These are phyloP conservation scores for Chaetomium cochliodes DNA, from an alignment of 495 filamentous ascomycete genomes.

Conservation along the genomic window DNA sequence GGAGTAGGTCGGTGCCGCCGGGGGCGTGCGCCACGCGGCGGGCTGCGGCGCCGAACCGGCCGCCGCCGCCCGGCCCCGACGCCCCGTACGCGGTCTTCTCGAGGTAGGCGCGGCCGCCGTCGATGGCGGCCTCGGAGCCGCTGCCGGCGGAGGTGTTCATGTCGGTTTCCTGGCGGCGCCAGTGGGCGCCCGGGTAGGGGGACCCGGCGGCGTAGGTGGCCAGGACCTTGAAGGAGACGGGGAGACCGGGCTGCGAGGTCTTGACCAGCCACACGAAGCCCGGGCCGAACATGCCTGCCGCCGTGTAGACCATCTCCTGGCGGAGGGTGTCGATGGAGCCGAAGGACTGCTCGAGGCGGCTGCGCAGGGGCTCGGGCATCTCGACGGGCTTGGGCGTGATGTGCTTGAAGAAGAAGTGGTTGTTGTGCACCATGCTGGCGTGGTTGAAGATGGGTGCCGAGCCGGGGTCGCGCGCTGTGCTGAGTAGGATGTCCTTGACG, in stretches of 20 bases:
- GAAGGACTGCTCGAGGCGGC: constrained; percentile 62
- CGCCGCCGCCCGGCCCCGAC: too few species aligned
- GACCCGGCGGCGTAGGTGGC: constrained; percentile 89
- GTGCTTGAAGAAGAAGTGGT: constrained; percentile 86
- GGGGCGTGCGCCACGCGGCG: constrained; percentile 50
- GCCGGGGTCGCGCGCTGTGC: constrained; percentile 72
- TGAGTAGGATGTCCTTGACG: constrained; percentile 66
- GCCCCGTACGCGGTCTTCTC: constrained; percentile 48
- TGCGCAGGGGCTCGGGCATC: constrained; percentile 36
- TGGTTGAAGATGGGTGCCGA: constrained; percentile 85
- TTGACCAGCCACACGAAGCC: constrained; percentile 94
- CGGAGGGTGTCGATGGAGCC: constrained; percentile 77
- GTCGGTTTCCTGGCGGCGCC: constrained; percentile 74
- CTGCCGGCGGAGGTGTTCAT: constrained; percentile 62
- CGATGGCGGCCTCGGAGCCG: constrained; percentile 37
- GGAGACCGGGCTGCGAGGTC: constrained; percentile 32
- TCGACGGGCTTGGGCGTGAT: constrained; percentile 44
- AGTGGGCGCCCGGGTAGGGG: constrained; percentile 80
- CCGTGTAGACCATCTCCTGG: constrained; percentile 74
- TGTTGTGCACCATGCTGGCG: constrained; percentile 94
- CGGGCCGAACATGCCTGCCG: constrained; percentile 89
- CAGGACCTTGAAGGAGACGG: constrained; percentile 65
- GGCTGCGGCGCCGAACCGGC: constrained; percentile 8
- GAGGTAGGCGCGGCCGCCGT: constrained; percentile 31
- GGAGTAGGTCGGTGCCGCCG: constrained; percentile 67